phyloP scores from a whole-genome alignment of 352 stramenopile genomes.

The Pythium phragmitis region DNA sequence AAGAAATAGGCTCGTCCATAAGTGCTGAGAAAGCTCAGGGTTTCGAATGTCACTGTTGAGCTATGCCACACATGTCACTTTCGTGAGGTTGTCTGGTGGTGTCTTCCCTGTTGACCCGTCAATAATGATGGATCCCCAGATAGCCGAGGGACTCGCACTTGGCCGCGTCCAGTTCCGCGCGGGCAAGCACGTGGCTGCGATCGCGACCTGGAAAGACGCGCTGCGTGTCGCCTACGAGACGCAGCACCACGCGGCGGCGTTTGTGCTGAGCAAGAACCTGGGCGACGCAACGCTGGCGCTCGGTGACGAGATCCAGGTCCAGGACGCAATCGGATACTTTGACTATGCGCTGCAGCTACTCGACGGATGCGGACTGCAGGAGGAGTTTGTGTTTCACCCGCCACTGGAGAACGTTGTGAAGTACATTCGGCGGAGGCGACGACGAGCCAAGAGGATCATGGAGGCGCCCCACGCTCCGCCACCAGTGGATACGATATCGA shows the following conservation, averaged over 20 bases:
- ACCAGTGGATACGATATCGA: background rate
- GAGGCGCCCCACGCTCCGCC: background rate
- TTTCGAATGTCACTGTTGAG: background rate
- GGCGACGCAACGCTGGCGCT: slow-evolving; percentile 37
- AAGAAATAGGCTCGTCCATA: slow-evolving; percentile 37
- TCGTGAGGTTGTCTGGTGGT: background rate
- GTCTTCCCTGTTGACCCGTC: background rate
- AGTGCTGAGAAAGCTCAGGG: background rate
- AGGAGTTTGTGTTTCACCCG: slow-evolving; percentile 9
- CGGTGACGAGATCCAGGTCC: background rate
- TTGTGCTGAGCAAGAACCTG: slow-evolving; percentile 71
- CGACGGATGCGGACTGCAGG: slow-evolving; percentile 9
- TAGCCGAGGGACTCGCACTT: slow-evolving; percentile 12
- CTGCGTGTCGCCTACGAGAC: slow-evolving; percentile 44
- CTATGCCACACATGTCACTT: slow-evolving; percentile 6
- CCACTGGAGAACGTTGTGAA: slow-evolving; percentile 12
- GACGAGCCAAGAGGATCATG: slow-evolving; percentile 11
- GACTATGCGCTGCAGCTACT: slow-evolving; percentile 28
- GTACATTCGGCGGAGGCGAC: slow-evolving; percentile 23
- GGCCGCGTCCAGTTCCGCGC: slow-evolving; percentile 40
- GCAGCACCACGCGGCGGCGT: slow-evolving; percentile 55
- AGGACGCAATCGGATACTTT: slow-evolving; percentile 25
- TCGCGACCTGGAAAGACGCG: slow-evolving; percentile 49
- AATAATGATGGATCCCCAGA: slow-evolving; percentile 15
- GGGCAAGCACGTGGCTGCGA: slow-evolving; percentile 34